These are phyloP conservation scores for Streptanthus diversifolius DNA, from an alignment of 345 rosid species.

Conservation along the genomic window DNA sequence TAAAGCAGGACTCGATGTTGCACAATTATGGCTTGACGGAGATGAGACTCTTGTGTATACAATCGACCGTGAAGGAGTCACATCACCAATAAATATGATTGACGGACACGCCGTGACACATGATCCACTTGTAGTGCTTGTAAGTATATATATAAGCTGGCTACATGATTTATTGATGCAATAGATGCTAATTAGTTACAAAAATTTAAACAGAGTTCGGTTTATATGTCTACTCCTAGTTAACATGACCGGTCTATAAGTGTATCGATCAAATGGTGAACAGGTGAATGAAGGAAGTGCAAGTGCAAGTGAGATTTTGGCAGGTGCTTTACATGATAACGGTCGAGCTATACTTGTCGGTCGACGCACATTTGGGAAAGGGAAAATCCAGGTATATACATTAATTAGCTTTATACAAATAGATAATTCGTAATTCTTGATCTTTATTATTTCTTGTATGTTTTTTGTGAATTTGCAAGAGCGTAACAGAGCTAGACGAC, in stretches of 20 bases:
- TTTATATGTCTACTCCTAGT: neutral
- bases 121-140: slow-evolving; percentile 88
- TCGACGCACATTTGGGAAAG: slow-evolving; percentile 80
- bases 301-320: slow-evolving; percentile 94
- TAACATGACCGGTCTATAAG: neutral
- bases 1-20: slow-evolving; percentile 88
- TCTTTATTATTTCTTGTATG: neutral
- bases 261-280: slow-evolving; percentile 10
- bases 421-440: neutral
- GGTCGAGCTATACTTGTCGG: slow-evolving; percentile 95
- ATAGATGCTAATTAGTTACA: neutral
- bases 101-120: slow-evolving; percentile 83
- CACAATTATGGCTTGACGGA: slow-evolving; percentile 88
- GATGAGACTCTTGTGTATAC: slow-evolving; percentile 87
- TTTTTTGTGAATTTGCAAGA: slow-evolving; percentile 43
- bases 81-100: slow-evolving; percentile 66
- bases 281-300: slow-evolving; percentile 95
- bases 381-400: slow-evolving; percentile 73
- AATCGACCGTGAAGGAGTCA: slow-evolving; percentile 70
- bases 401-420: neutral
- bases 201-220: neutral
- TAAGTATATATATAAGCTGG: slow-evolving; percentile 36
- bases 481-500: slow-evolving; percentile 77
- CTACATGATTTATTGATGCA: neutral
- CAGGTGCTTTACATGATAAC: slow-evolving; percentile 83